Evolutionary conservation across 2,329 filamentous ascomycete species (phyloP).

Genomic region (Drechslerella coelobrocha): DNA sequence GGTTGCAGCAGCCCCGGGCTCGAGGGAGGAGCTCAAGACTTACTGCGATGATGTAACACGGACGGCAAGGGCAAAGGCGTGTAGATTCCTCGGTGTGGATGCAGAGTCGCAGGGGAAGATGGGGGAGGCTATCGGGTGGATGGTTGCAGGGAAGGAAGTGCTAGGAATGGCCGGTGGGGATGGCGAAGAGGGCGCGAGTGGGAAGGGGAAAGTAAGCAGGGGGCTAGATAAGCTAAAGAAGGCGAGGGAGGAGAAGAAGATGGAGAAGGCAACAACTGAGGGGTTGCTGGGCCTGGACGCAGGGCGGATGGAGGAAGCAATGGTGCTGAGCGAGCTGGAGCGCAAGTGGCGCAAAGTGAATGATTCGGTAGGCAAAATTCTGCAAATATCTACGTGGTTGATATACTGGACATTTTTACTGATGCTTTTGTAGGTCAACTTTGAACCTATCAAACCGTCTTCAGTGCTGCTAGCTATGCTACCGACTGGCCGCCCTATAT

Average conservation of each 20-base stretch:
- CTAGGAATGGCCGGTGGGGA: slow-evolving; percentile 66
- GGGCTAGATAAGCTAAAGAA: slow-evolving; percentile 82
- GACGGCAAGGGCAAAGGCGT: slow-evolving; percentile 83
- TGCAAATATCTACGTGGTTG: background rate
- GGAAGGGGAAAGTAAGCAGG: slow-evolving; percentile 60
- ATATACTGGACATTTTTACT: slow-evolving; percentile 6
- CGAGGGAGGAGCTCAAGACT: slow-evolving; percentile 64
- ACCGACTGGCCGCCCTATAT: slow-evolving; percentile 30
- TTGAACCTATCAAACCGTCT: slow-evolving; percentile 29
- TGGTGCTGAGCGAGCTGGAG: slow-evolving; percentile 85
- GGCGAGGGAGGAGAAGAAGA: slow-evolving; percentile 60
- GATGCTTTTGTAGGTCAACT: slow-evolving; percentile 32
- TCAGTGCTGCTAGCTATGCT: slow-evolving; percentile 29
- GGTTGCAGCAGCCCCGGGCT: slow-evolving; percentile 59
- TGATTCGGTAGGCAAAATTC: slow-evolving; percentile 72
- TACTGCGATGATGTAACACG: slow-evolving; percentile 77
- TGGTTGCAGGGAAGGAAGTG: slow-evolving; percentile 76
- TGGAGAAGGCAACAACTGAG: slow-evolving; percentile 55
- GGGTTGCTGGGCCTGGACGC: slow-evolving; percentile 79
- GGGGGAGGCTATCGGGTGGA: slow-evolving; percentile 85
- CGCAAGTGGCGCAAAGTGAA: slow-evolving; percentile 92
- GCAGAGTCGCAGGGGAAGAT: slow-evolving; percentile 81
- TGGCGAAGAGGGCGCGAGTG: slow-evolving; percentile 63
- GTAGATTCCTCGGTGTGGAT: slow-evolving; percentile 88
- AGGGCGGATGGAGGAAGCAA: slow-evolving; percentile 80